phyloP scores from a whole-genome alignment of 177 flowering plant genomes.

The Telopea speciosissima region DNA sequence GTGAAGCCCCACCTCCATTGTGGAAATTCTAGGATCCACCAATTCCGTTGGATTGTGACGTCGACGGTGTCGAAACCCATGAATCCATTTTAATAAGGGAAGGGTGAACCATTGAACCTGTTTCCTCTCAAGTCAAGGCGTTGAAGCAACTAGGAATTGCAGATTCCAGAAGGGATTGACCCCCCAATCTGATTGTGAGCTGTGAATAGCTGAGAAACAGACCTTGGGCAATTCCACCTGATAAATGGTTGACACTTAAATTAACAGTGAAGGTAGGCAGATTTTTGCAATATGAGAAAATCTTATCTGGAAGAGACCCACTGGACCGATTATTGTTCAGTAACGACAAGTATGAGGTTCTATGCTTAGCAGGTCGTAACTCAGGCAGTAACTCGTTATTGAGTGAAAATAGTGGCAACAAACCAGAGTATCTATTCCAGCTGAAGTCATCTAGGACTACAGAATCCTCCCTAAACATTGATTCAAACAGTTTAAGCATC shows the following conservation, averaged over 20 bases:
- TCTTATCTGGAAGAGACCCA: constrained; percentile 36
- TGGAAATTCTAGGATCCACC: too few relatives aligned
- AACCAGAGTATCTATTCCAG: constrained; percentile 44
- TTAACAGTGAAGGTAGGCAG: constrained; percentile 39
- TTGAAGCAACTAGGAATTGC: constrained; percentile 34
- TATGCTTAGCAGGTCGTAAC: constrained; percentile 3
- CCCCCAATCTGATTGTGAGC: constrained; percentile 51
- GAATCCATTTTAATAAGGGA: too few relatives aligned
- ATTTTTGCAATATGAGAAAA: constrained; percentile 34
- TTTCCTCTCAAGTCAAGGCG: constrained; percentile 50
- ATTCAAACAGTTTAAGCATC: constrained; percentile 15
- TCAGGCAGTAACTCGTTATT: constrained; percentile 29
- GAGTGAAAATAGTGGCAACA: constrained; percentile 37
- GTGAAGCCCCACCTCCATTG: too few relatives aligned
- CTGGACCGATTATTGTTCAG: constrained; percentile 45
- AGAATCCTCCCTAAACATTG: constrained; percentile 6
- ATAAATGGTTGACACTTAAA: constrained; percentile 44
- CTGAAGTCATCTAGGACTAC: constrained; percentile 54
- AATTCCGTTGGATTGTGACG: too few relatives aligned
- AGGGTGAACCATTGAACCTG: constrained; percentile 43
- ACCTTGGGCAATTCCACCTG: constrained; percentile 27
- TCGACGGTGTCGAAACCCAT: too few relatives aligned
- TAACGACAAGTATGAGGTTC: constrained; percentile 30
- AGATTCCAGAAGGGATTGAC: constrained; percentile 32
- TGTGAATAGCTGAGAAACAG: constrained; percentile 31